phyloP scores from a whole-genome alignment of 345 rosid species.

The Citropsis articulata region DNA sequence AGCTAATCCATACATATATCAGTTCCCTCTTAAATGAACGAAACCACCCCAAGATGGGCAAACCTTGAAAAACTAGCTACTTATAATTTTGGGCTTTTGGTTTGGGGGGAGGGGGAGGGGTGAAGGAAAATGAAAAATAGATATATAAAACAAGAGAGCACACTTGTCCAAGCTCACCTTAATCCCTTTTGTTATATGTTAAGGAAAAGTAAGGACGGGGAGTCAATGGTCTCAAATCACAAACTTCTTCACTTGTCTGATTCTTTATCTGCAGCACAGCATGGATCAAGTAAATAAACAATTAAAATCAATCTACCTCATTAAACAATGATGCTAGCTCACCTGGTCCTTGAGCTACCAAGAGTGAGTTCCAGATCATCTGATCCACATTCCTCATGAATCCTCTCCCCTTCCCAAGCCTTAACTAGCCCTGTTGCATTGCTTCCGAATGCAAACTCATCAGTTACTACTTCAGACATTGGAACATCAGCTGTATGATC shows the following conservation, averaged over 20 bases:
- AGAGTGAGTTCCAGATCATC: slow-evolving; percentile 99
- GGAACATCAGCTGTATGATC: slow-evolving; percentile 87
- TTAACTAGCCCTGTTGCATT: slow-evolving; percentile 68
- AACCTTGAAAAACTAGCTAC: slow-evolving; percentile 14
- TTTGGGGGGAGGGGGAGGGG: neutral
- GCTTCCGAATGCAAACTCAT: slow-evolving; percentile 90
- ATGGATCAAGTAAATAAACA: neutral
- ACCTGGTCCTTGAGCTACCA: slow-evolving; percentile 82
- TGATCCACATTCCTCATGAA: slow-evolving; percentile 86
- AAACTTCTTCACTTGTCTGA: neutral
- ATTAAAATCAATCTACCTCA: neutral
- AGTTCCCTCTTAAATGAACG: neutral
- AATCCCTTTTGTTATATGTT: neutral
- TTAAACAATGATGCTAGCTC: slow-evolving; percentile 11
- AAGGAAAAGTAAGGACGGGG: slow-evolving; percentile 3
- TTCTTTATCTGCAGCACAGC: slow-evolving; percentile 4
- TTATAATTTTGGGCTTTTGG: neutral
- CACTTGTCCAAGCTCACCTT: slow-evolving; percentile 15
- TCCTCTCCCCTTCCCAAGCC: slow-evolving; percentile 99
- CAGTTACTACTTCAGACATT: slow-evolving; percentile 63
- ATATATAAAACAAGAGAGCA: slow-evolving; percentile 8
- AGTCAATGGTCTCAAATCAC: neutral
- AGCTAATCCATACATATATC: slow-evolving; percentile 7
- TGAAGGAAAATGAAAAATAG: neutral
- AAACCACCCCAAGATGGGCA: slow-evolving; percentile 6